Conservation (phyloP, 2,329 filamentous ascomycete genomes). For the Ophiostoma ulmi region DNA sequence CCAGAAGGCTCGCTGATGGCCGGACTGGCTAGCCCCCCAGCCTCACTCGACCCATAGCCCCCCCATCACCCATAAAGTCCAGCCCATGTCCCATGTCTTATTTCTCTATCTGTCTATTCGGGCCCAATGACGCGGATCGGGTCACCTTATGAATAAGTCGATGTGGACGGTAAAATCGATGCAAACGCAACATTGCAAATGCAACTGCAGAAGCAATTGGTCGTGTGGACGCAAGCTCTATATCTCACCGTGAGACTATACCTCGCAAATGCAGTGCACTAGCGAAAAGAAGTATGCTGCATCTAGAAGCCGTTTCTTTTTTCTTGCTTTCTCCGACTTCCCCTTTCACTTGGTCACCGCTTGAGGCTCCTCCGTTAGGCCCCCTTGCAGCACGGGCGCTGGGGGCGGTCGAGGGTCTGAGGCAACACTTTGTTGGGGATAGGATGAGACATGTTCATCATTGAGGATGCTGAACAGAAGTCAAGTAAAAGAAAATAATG, state of each 20-base stretch:
- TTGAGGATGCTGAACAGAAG: background rate
- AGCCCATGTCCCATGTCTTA: background rate
- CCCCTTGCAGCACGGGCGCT: constrained; percentile 4
- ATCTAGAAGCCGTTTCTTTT: background rate
- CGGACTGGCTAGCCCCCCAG: background rate
- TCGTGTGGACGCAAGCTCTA: background rate
- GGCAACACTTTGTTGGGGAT: background rate
- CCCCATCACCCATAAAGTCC: background rate
- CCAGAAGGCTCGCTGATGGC: constrained; percentile 5
- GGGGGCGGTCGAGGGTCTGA: background rate
- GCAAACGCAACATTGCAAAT: background rate
- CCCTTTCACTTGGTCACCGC: background rate
- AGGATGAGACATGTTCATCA: constrained; percentile 1
- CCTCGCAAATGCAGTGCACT: background rate
- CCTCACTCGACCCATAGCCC: constrained; percentile 12
- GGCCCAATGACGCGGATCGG: background rate
- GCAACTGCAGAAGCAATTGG: background rate
- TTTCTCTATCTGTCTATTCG: background rate
- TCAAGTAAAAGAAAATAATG: background rate
- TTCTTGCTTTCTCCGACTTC: background rate
- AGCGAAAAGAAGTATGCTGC: constrained; percentile 9
- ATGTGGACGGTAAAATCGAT: background rate
- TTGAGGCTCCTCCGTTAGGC: background rate
- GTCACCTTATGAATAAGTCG: background rate
- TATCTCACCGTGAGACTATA: background rate